These are phyloP conservation scores for Lactarius evosmus DNA, from an alignment of 768 basidiomycete species.

Conservation along the genomic window DNA sequence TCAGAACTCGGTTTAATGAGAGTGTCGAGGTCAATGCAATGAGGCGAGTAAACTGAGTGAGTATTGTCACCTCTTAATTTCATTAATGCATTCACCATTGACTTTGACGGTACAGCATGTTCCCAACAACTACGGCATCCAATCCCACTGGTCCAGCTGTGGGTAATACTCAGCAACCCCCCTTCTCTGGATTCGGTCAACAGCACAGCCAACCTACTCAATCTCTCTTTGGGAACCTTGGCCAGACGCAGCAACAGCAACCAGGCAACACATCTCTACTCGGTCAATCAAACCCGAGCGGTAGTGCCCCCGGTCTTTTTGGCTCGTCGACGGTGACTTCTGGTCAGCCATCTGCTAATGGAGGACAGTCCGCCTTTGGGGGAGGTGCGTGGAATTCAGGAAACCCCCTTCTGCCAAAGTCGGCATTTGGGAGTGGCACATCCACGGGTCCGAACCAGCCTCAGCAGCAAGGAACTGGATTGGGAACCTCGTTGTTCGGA, in stretches of 20 bases:
- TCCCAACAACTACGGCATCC: not conserved
- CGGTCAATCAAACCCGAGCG: not conserved
- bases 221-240: slow-evolving; percentile 31
- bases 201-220: slow-evolving; percentile 33
- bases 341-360: slow-evolving; percentile 1
- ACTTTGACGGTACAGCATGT: slow-evolving; percentile 4
- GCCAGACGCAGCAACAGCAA: slow-evolving; percentile 26
- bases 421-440: slow-evolving; percentile 17
- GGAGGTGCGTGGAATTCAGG: slow-evolving; percentile 17
- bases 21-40: no score
- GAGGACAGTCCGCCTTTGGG: slow-evolving; percentile 9
- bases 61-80: not conserved
- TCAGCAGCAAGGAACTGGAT: slow-evolving; percentile 3
- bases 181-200: slow-evolving; percentile 22
- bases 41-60: not conserved
- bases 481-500: slow-evolving; percentile 19
- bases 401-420: slow-evolving; percentile 24
- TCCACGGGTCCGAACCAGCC: not conserved
- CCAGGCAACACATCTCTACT: slow-evolving; percentile 7
- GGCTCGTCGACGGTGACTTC: slow-evolving; percentile 1
- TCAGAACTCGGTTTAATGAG: not conserved
- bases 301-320: slow-evolving; percentile 2
- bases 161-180: slow-evolving; percentile 5
- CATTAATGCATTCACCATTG: not conserved
- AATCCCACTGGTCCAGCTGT: not conserved